Base-by-base conservation (phyloP, 2,329 filamentous ascomycete genomes). In the Chaetothyriales sp. region DNA sequence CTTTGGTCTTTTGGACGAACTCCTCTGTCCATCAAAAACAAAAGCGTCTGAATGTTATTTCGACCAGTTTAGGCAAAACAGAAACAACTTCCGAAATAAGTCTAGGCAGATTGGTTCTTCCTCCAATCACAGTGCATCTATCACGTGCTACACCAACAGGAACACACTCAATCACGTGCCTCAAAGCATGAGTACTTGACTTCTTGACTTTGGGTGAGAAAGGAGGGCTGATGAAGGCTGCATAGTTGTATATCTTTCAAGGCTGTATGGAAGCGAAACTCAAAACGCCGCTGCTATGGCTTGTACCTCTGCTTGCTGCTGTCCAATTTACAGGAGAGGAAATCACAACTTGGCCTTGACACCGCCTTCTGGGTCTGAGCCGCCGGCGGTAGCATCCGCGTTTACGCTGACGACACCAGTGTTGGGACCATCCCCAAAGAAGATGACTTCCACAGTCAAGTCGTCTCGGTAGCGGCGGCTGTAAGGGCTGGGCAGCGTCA, bases 361-460 rank as follows among this genome's bases (percentile, higher is more conserved):
- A 3, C 46, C 39, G 18, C 46, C 48, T 5, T 51, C 54, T 10
- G 48, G 47, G 25, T 61, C 59, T 18, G 66, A 66, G 15, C 69
- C 65, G 48, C 70, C 69, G 42, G 84, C 86, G 53, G 83, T 94
- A 1, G 92, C 92, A 62, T 95, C 90, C 57, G 83, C 74, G 67
- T 96, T 98, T 52, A 94, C 66, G 4, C 83, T 78, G 4, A 96
- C 83, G 56, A 83, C 82, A 36, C 89, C 88, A 26, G 77, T 84
- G 64, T 81, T 81, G 49, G 81, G 63, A 36, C 83, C 79, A 59
- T 94, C 80, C 53, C 92, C 92, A 62, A 98, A 98, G 76, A 98
- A 98, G 63, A 98, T 94, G 54, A 98, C 92, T 67, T 98, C 87
- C 15, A 98, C 90, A 0, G 92, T 98, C 56, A 98, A 71, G 65